Conservation (phyloP, 345 rosid genomes). For the Gynandropsis gynandra region DNA sequence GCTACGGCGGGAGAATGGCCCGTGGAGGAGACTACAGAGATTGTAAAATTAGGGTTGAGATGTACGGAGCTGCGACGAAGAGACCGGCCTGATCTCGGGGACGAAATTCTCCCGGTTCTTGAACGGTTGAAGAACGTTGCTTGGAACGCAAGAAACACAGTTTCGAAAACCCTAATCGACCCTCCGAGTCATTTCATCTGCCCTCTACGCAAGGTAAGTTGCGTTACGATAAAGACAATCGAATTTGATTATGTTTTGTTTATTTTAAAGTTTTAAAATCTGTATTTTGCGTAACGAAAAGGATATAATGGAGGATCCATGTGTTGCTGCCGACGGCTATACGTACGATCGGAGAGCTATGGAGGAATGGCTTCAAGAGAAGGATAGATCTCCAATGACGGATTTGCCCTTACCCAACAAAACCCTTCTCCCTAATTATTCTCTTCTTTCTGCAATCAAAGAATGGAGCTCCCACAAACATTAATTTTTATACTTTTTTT, state of each 20-base stretch:
- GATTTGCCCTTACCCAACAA: conserved; percentile 43
- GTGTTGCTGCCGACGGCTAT: conserved; percentile 88
- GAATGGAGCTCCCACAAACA: conserved; percentile 52
- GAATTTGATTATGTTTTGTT: neutral
- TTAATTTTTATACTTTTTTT: too few species aligned
- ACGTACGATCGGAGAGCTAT: conserved; percentile 66
- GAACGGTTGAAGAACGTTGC: conserved; percentile 56
- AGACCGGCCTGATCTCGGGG: conserved; percentile 71
- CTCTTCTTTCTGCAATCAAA: conserved; percentile 57
- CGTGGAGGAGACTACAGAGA: conserved; percentile 50
- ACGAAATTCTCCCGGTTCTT: conserved; percentile 55
- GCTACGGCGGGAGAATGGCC: conserved; percentile 77
- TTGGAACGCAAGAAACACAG: conserved; percentile 26
- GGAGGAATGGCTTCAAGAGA: conserved; percentile 48
- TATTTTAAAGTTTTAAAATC: conserved; percentile 15
- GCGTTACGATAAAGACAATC: neutral
- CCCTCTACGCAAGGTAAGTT: conserved; percentile 66
- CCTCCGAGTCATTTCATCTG: conserved; percentile 71
- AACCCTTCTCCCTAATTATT: conserved; percentile 60
- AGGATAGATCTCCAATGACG: conserved; percentile 63
- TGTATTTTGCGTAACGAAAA: too few species aligned
- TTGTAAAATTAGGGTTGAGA: conserved; percentile 56
- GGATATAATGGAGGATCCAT: conserved; percentile 82
- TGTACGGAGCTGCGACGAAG: conserved; percentile 68
- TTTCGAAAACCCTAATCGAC: conserved; percentile 4